Percentiles rank a stretch among this genome's conserved stretches.
Evolutionary conservation across 345 rosid genomes (phyloP).

Genomic region (Hibiscus mutabilis): DNA sequence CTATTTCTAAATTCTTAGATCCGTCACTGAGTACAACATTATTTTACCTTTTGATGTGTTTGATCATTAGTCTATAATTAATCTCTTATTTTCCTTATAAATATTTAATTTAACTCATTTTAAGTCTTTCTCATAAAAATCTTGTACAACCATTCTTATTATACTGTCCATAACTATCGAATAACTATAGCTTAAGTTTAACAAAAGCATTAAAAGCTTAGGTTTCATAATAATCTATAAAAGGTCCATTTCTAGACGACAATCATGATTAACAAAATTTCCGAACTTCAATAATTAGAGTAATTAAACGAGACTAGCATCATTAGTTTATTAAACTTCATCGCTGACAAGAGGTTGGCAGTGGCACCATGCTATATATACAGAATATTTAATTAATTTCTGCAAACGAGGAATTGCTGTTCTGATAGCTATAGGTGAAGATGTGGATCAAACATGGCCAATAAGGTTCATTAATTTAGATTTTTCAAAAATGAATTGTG

Average conservation of each 20-base stretch:
- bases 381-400: neutral
- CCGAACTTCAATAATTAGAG: neutral
- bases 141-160: too few species aligned
- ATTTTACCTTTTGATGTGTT: too few species aligned
- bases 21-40: too few species aligned
- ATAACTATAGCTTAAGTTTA: too few species aligned
- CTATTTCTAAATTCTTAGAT: too few species aligned
- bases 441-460: neutral
- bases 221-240: neutral
- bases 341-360: neutral
- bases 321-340: neutral
- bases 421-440: neutral
- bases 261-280: neutral
- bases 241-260: neutral
- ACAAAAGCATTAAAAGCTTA: neutral
- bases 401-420: constrained; percentile 10
- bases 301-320: neutral
- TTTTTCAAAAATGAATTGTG: neutral
- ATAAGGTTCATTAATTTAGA: neutral
- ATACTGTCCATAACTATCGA: too few species aligned
- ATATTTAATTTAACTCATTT: too few species aligned
- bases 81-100: too few species aligned
- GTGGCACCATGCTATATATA: neutral
- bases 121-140: too few species aligned
- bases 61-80: too few species aligned